A percentile compares a stretch with the other conserved stretches of the same genome.
phyloP scores from a whole-genome alignment of 768 basidiomycete genomes.

The Agrocybe pediades region DNA sequence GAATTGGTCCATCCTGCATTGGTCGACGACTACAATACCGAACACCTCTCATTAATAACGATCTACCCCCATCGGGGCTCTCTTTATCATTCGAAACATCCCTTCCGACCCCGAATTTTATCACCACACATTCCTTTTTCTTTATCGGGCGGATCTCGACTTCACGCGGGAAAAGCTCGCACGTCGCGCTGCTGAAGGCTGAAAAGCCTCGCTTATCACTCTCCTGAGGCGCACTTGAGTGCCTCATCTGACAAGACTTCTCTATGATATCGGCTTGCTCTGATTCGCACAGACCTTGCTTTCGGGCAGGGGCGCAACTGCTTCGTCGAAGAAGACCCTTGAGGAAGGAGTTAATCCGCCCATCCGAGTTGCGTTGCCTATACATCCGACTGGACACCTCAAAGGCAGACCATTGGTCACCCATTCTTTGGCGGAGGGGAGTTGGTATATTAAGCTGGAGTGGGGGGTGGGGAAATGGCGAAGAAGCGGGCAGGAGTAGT shows the following conservation, averaged over 20 bases:
- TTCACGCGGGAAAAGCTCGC: neutral
- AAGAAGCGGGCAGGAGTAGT: neutral
- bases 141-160: constrained; percentile 1
- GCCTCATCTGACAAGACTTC: neutral
- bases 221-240: neutral
- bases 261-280: neutral
- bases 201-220: neutral
- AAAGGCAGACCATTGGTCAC: neutral
- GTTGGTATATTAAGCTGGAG: neutral
- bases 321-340: neutral
- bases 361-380: neutral
- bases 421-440: neutral
- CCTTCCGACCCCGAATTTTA: neutral
- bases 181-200: neutral
- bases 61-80: neutral
- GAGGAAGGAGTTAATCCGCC: neutral
- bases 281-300: neutral
- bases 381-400: neutral
- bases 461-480: neutral
- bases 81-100: neutral
- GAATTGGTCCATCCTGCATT: neutral
- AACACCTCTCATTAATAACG: neutral
- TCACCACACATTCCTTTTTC: neutral
- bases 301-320: neutral
- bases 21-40: neutral